phyloP scores from a whole-genome alignment of 306 rosid genomes.

The Malus asiatica region DNA sequence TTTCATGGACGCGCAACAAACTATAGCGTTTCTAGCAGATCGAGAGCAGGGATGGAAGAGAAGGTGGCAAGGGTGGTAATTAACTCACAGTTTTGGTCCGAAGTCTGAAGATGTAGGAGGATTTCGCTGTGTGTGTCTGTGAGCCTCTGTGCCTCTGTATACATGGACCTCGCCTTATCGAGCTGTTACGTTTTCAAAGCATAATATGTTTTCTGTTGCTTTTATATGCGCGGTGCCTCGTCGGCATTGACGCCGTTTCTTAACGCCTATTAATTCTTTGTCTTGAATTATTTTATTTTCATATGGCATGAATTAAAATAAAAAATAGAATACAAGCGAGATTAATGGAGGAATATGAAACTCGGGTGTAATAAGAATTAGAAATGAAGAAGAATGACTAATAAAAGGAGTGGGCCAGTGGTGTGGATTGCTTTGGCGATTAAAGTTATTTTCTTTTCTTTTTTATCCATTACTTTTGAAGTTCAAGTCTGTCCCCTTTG shows the following conservation, averaged over 20 bases:
- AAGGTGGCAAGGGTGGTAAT: slow-evolving; percentile 12
- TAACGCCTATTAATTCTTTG: slow-evolving; percentile 26
- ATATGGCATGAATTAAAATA: not conserved
- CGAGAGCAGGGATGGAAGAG: not conserved
- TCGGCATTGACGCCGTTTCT: slow-evolving; percentile 59
- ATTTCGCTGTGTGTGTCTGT: not conserved
- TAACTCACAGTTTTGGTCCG: slow-evolving; percentile 42
- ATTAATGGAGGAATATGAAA: too few species aligned
- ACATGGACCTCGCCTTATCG: slow-evolving; percentile 9
- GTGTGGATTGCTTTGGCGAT: too few species aligned
- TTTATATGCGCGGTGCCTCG: slow-evolving; percentile 32
- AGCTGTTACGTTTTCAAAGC: slow-evolving; percentile 18
- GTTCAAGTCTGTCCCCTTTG: too few species aligned
- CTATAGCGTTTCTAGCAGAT: not conserved
- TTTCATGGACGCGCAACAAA: slow-evolving; percentile 4
- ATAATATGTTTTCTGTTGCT: slow-evolving; percentile 23
- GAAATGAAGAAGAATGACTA: too few species aligned
- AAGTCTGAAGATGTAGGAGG: slow-evolving; percentile 32
- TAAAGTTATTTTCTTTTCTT: too few species aligned
- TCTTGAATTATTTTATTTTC: not conserved
- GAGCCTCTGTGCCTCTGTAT: not conserved
- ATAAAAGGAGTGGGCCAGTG: too few species aligned
- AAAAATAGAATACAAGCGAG: too few species aligned
- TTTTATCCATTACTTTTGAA: too few species aligned
- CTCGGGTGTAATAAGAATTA: too few species aligned